Evolutionary conservation across 2,329 filamentous ascomycete species (phyloP).

Genomic region (Epichloe hybrida): DNA sequence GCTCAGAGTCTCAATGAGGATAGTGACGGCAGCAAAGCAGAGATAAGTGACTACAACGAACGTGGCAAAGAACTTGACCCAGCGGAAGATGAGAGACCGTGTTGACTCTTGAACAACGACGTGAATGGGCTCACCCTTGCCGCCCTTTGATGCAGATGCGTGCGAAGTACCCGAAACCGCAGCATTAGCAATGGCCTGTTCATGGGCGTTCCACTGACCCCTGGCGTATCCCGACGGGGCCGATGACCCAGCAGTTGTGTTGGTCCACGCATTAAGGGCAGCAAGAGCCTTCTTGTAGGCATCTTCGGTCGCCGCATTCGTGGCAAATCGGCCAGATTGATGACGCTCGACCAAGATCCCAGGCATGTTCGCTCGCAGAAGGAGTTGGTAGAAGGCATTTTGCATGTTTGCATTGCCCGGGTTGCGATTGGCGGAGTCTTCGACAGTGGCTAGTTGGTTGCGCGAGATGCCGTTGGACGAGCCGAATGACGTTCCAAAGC

Average conservation of each 20-base stretch:
- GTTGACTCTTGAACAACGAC: constrained; percentile 90
- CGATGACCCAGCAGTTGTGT: constrained; percentile 12
- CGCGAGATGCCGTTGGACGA: constrained; percentile 37
- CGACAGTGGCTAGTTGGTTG: constrained; percentile 66
- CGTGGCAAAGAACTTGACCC: constrained; percentile 73
- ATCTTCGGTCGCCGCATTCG: constrained; percentile 62
- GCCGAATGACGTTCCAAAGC: constrained; percentile 21
- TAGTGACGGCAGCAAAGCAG: constrained; percentile 62
- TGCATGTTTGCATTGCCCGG: constrained; percentile 77
- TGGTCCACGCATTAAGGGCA: constrained; percentile 18
- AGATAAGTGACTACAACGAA: constrained; percentile 72
- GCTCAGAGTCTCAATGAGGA: constrained; percentile 71
- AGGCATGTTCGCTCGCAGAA: constrained; percentile 85
- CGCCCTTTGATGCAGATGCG: constrained; percentile 36
- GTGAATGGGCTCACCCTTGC: constrained; percentile 76
- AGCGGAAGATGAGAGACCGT: constrained; percentile 69
- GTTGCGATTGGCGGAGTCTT: constrained; percentile 88
- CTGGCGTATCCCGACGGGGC: constrained; percentile 11
- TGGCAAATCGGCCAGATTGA: constrained; percentile 72
- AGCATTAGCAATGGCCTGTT: constrained; percentile 17
- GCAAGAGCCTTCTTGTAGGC: constrained; percentile 64
- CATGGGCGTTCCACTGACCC: constrained; percentile 17
- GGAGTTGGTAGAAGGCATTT: constrained; percentile 84
- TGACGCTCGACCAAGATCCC: constrained; percentile 86
- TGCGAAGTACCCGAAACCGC: constrained; percentile 10